Conservation (phyloP, 805 yeast species). For the Kazachstania taianensis region DNA sequence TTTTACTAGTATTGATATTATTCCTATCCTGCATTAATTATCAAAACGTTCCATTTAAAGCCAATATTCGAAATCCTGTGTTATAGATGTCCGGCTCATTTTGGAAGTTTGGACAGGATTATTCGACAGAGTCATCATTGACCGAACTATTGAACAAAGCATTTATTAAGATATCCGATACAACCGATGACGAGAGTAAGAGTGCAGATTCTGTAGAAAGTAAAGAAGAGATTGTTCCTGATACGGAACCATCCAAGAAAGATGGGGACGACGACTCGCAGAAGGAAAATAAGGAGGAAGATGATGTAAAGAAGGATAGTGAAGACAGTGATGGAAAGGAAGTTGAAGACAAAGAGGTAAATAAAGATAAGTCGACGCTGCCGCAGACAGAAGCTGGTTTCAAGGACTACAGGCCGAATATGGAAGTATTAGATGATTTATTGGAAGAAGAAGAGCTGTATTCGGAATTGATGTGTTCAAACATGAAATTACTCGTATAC, state of each 20-base stretch:
- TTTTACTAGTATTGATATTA: too few relatives aligned
- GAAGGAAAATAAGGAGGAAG: slow-evolving; percentile 13
- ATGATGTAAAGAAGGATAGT: slow-evolving; percentile 17
- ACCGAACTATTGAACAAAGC: slow-evolving; percentile 36
- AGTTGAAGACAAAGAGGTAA: too few relatives aligned
- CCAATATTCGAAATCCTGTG: too few relatives aligned
- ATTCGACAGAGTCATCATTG: slow-evolving; percentile 44
- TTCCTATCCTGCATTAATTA: too few relatives aligned
- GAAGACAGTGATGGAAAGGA: too few relatives aligned
- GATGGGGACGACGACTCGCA: slow-evolving; percentile 6
- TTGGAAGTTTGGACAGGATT: slow-evolving; percentile 54
- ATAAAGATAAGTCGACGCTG: slow-evolving; percentile 17
- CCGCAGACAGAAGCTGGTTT: slow-evolving; percentile 28
- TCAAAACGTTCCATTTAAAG: too few relatives aligned
- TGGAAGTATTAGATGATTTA: slow-evolving; percentile 42
- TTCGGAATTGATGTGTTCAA: slow-evolving; percentile 63
- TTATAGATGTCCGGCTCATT: slow-evolving; percentile 43
- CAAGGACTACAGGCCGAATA: slow-evolving; percentile 33
- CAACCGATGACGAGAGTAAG: slow-evolving; percentile 5
- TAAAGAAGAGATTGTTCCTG: slow-evolving; percentile 8
- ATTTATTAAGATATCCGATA: slow-evolving; percentile 18
- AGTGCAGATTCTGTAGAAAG: slow-evolving; percentile 3
- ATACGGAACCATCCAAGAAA: slow-evolving; percentile 5
- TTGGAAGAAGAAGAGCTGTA: slow-evolving; percentile 67
- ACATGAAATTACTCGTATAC: slow-evolving; percentile 66